A percentile compares a stretch with the other conserved stretches of the same genome.
Evolutionary conservation across 306 rosid species (phyloP).

Genomic region (Sesbania bispinosa): DNA sequence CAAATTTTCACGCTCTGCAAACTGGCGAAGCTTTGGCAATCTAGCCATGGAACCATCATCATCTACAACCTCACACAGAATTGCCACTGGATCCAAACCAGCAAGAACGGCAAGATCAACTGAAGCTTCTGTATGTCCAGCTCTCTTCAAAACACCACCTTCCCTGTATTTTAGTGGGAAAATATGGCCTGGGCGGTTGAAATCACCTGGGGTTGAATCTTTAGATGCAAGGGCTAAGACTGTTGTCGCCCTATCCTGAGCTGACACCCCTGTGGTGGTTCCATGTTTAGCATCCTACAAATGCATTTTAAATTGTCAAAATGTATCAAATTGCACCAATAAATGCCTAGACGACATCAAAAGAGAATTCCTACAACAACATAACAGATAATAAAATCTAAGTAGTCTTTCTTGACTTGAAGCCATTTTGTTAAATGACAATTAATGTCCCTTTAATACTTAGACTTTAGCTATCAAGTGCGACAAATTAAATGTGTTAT

Average conservation of each 20-base stretch:
- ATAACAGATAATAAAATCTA: not conserved
- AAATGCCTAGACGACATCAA: not conserved
- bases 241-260: constrained; percentile 82
- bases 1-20: constrained; percentile 67
- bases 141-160: constrained; percentile 96
- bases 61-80: constrained; percentile 92
- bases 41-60: constrained; percentile 99
- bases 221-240: constrained; percentile 83
- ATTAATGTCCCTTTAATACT: not conserved
- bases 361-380: not conserved
- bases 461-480: not conserved
- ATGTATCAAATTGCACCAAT: constrained; percentile 7
- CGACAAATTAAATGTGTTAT: constrained; percentile 21
- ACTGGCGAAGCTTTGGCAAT: constrained; percentile 79
- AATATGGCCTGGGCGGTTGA: constrained; percentile 96
- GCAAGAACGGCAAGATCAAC: constrained; percentile 89
- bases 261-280: constrained; percentile 94
- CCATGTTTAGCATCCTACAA: constrained; percentile 78
- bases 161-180: constrained; percentile 90
- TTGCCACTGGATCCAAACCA: constrained; percentile 73
- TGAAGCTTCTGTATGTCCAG: constrained; percentile 97
- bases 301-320: constrained; percentile 21
- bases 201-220: constrained; percentile 79
- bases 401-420: not conserved
- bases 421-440: not conserved